phyloP scores from a whole-genome alignment of 495 filamentous ascomycete genomes.

The Astrocystis sublimbata region DNA sequence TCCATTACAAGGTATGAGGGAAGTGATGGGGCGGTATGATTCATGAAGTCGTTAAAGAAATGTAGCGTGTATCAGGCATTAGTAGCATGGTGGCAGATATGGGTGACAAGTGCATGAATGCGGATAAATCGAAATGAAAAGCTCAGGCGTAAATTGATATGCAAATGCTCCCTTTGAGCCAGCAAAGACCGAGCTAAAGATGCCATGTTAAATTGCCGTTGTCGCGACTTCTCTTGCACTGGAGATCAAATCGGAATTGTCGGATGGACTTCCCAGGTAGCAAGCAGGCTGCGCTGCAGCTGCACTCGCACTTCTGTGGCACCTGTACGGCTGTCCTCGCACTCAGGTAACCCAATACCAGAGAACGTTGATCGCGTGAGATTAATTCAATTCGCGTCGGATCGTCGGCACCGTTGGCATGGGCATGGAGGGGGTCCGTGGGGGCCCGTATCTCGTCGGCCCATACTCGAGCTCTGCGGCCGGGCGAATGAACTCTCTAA shows the following conservation, averaged over 20 bases:
- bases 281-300: constrained; percentile 27
- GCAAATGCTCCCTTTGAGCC: background rate
- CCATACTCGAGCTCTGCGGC: constrained; percentile 33
- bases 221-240: background rate
- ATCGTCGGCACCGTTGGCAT: too few relatives aligned
- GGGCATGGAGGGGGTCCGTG: too few relatives aligned
- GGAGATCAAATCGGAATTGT: background rate
- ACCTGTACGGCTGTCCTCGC: constrained; percentile 9
- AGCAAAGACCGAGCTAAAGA: constrained; percentile 1
- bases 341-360: constrained; percentile 28
- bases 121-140: too few relatives aligned
- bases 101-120: too few relatives aligned
- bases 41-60: too few relatives aligned
- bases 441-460: background rate
- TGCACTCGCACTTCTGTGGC: constrained; percentile 26
- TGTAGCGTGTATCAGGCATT: too few relatives aligned
- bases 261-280: background rate
- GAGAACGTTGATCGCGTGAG: constrained; percentile 29
- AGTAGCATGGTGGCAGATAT: background rate
- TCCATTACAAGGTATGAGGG: too few relatives aligned
- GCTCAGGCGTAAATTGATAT: background rate
- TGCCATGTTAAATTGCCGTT: too few relatives aligned
- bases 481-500: constrained; percentile 49
- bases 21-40: too few relatives aligned
- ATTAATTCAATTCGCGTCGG: too few relatives aligned